These are phyloP conservation scores for Lipomyces kockii DNA, from an alignment of 805 yeast genomes.

Conservation along the genomic window DNA sequence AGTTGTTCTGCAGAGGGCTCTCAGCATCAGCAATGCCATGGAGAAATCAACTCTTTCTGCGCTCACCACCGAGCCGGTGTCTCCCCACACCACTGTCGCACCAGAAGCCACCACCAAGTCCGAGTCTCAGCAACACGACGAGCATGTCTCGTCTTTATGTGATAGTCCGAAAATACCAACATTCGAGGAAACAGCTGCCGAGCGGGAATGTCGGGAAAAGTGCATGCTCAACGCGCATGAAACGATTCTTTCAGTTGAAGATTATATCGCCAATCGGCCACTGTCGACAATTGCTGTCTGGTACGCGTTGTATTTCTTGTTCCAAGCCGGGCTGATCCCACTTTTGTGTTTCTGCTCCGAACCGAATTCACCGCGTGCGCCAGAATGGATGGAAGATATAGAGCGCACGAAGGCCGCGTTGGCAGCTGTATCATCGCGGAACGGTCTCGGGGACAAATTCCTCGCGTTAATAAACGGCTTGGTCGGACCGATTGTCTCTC, in stretches of 20 bases:
- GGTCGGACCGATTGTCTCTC: conserved; percentile 33
- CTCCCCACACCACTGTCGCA: not conserved
- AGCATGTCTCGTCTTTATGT: not conserved
- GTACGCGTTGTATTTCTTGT: conserved; percentile 66
- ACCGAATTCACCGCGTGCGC: conserved; percentile 52
- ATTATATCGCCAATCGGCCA: conserved; percentile 39
- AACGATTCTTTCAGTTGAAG: conserved; percentile 55
- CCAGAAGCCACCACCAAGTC: not conserved
- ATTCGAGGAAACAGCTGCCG: conserved; percentile 45
- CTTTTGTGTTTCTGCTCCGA: conserved; percentile 60
- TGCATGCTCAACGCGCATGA: conserved; percentile 59
- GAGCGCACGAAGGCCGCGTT: conserved; percentile 51
- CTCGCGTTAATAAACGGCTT: conserved; percentile 54
- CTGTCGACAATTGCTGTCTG: conserved; percentile 59
- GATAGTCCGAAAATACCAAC: not conserved
- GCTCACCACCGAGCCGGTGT: not conserved
- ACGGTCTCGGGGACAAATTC: conserved; percentile 54
- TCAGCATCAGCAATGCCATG: conserved; percentile 39
- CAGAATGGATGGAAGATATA: conserved; percentile 53
- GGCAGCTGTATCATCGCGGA: conserved; percentile 48
- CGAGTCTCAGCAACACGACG: not conserved
- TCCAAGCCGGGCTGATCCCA: conserved; percentile 66
- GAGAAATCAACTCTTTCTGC: conserved; percentile 10
- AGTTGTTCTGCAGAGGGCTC: conserved; percentile 59
- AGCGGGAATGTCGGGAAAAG: conserved; percentile 54